A percentile compares a stretch with the other conserved stretches of the same genome.
These are phyloP conservation scores for Ophiostoma piceae DNA, from an alignment of 2,329 filamentous ascomycete genomes.

Conservation along the genomic window DNA sequence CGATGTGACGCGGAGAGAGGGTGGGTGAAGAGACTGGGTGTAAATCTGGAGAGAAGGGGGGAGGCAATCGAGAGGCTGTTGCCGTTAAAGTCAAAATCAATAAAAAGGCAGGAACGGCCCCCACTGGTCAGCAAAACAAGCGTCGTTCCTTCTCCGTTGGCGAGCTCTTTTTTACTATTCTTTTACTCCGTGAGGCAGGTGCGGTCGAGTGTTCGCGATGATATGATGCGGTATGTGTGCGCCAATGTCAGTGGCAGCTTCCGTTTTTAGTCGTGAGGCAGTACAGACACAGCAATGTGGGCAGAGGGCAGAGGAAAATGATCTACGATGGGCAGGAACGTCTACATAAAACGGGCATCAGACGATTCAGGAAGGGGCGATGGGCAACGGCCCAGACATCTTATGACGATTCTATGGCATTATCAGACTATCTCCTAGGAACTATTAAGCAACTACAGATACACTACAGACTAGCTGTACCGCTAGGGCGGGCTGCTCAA, in stretches of 20 bases:
- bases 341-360: not conserved
- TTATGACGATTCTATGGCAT: not conserved
- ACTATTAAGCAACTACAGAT: too few species aligned
- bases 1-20: not conserved
- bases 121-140: conserved; percentile 17
- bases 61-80: not conserved
- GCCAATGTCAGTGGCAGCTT: not conserved
- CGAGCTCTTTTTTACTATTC: not conserved
- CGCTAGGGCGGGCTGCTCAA: conserved; percentile 2
- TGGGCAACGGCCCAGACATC: not conserved
- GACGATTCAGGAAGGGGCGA: conserved; percentile 3
- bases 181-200: not conserved
- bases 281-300: not conserved
- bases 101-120: conserved; percentile 15
- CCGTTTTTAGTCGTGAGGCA: not conserved
- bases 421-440: not conserved
- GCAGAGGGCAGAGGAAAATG: not conserved
- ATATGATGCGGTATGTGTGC: not conserved
- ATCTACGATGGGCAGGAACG: not conserved
- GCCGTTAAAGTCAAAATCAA: not conserved
- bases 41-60: not conserved
- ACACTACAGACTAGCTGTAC: not conserved
- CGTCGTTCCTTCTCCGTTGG: conserved; percentile 17
- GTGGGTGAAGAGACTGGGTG: not conserved
- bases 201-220: not conserved